Evolutionary conservation across 495 filamentous ascomycete genomes (phyloP).

Genomic region (Talaromyces proteolyticus): DNA sequence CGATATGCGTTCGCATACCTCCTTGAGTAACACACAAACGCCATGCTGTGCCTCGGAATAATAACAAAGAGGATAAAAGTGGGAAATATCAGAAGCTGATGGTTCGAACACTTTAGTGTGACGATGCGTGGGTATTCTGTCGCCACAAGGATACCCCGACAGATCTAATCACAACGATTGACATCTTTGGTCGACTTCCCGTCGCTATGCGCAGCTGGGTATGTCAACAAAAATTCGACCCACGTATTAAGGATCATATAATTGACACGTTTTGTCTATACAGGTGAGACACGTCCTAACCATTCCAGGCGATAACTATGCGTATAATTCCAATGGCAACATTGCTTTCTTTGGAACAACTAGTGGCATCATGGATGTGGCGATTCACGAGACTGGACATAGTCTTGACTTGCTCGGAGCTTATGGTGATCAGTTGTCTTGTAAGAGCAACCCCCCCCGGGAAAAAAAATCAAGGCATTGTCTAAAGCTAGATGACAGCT

Average conservation of each 20-base stretch:
- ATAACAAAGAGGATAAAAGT: neutral
- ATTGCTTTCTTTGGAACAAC: conserved; percentile 15
- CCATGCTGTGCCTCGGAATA: neutral
- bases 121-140: conserved; percentile 23
- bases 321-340: conserved; percentile 13
- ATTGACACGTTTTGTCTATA: neutral
- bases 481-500: conserved; percentile 8
- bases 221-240: neutral
- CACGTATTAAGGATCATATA: neutral
- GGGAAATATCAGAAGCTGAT: neutral
- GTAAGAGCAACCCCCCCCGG: neutral
- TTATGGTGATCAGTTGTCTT: conserved; percentile 7
- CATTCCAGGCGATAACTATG: conserved; percentile 5
- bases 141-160: conserved; percentile 14
- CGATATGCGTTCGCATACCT: neutral
- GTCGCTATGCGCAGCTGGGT: conserved; percentile 17
- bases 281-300: conserved; percentile 16
- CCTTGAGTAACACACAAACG: neutral
- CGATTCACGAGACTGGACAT: conserved; percentile 21
- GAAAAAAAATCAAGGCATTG: neutral
- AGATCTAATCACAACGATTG: conserved; percentile 10
- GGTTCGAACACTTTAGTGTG: conserved; percentile 9
- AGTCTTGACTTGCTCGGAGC: conserved; percentile 17
- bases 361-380: conserved; percentile 6
- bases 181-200: conserved; percentile 24